These are phyloP conservation scores for Tolypocladium capitatum DNA, from an alignment of 2,329 filamentous ascomycete species.

Conservation along the genomic window DNA sequence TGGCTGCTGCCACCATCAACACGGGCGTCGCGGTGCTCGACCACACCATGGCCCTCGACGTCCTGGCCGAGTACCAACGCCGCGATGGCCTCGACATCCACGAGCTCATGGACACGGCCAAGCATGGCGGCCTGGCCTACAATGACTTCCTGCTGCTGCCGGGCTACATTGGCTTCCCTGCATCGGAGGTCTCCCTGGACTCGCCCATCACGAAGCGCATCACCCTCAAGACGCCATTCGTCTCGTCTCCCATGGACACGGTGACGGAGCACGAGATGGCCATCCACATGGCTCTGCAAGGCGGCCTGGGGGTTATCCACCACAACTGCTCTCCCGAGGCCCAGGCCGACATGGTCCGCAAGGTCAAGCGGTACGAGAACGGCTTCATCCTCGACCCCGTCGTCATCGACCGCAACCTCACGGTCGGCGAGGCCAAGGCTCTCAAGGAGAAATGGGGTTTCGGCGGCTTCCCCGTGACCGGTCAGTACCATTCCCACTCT, in stretches of 20 bases:
- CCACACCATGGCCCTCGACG: conserved; percentile 60
- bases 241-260: conserved; percentile 98
- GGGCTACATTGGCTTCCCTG: conserved; percentile 96
- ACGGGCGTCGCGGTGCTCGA: conserved; percentile 50
- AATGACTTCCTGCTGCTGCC: conserved; percentile 97
- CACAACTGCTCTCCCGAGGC: conserved; percentile 98
- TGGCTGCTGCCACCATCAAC: conserved; percentile 49
- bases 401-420: conserved; percentile 76
- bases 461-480: conserved; percentile 95
- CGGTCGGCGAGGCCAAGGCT: conserved; percentile 78
- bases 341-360: conserved; percentile 97
- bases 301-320: conserved; percentile 88
- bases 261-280: conserved; percentile 99
- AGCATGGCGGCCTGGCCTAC: conserved; percentile 89
- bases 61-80: conserved; percentile 68
- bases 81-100: conserved; percentile 79
- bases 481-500: conserved; percentile 43
- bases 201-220: conserved; percentile 92
- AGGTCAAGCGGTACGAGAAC: conserved; percentile 99
- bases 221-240: conserved; percentile 87
- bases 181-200: conserved; percentile 76
- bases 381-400: conserved; percentile 96
- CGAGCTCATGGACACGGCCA: conserved; percentile 79
- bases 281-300: conserved; percentile 86
- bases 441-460: conserved; percentile 98